Percentiles rank a stretch among this genome's conserved stretches.
Conservation (phyloP, 2,329 filamentous ascomycete genomes). For the Microsporum audouinii region DNA sequence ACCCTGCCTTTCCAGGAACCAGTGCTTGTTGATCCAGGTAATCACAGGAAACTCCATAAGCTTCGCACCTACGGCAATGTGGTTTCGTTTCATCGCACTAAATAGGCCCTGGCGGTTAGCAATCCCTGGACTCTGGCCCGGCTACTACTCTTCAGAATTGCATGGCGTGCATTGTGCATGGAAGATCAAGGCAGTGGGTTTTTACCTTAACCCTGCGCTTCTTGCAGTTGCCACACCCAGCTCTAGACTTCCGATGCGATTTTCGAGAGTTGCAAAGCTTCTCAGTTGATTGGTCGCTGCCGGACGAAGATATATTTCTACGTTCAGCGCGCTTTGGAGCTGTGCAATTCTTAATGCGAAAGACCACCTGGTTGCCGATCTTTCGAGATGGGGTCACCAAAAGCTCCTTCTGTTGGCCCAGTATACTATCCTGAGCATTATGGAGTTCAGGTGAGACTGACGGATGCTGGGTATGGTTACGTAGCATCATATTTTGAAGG, state of each 20-base stretch:
- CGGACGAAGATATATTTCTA: neutral
- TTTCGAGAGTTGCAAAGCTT: constrained; percentile 22
- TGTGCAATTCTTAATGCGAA: constrained; percentile 11
- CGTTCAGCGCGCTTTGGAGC: neutral
- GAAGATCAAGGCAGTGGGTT: neutral
- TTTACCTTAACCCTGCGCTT: constrained; percentile 27
- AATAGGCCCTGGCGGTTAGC: neutral
- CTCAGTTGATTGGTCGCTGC: constrained; percentile 6
- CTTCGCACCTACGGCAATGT: constrained; percentile 23
- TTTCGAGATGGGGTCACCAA: constrained; percentile 8
- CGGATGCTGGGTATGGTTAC: neutral
- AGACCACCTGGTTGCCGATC: constrained; percentile 15
- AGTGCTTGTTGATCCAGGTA: constrained; percentile 15
- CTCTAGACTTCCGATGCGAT: constrained; percentile 27
- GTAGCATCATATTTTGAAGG: neutral
- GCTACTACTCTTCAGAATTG: neutral
- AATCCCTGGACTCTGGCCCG: neutral
- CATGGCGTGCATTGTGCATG: neutral
- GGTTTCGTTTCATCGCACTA: constrained; percentile 29
- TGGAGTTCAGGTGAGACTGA: neutral
- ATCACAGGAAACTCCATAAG: constrained; percentile 22
- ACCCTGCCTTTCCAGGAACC: neutral
- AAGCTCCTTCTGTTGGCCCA: neutral
- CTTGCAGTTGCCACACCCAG: constrained; percentile 27
- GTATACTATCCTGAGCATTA: neutral